Evolutionary conservation across 2,329 filamentous ascomycete genomes (phyloP), one percentile per base, ranked within the genome.

Genomic region (Botrytis pseudocinerea): DNA sequence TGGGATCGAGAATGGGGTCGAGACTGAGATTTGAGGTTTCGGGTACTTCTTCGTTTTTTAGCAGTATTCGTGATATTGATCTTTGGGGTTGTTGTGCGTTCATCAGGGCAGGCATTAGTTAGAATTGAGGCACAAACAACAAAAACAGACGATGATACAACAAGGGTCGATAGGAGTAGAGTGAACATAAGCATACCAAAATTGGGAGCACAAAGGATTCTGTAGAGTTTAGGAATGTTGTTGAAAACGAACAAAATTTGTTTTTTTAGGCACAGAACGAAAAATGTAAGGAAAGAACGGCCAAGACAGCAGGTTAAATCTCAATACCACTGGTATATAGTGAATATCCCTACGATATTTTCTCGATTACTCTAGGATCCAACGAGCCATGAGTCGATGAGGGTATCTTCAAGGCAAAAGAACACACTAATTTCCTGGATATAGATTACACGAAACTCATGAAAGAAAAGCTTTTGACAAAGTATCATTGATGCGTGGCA

Each of bases 91-190:
- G 65, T 6, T 57, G 38, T 44, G 9, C 65, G 48, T 57, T 57
- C 38, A 18, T 32, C n/a, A 22, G 65, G 65, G 48, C 65, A 59
- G 48, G n/a, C 65, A 69, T 69, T 69, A 25, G 35, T 69, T 28
- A 69, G 51, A 32, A 57, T 44, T 16, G 65, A 57, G 28, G 35
- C 51, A 69, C 65, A 69, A 57, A 69, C 25, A 69, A 69, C 32
- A 28, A 69, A 42, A 59, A 42, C 32, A 9, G 38, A 69, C 22
- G 25, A 25, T 42, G 65, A 57, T 69, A 57, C 10, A 42, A 42
- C n/a, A 32, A 69, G 48, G 57, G 48, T 32, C 32, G 48, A 69
- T 28, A 69, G 48, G 10, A 69, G 48, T 32, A 69, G 54, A 57
- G 38, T n/a, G 54, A 44, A 22, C 10, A 32, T 69, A 57, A 57